Conservation (phyloP, 352 stramenopile species). For the Pythium utonaiense region DNA sequence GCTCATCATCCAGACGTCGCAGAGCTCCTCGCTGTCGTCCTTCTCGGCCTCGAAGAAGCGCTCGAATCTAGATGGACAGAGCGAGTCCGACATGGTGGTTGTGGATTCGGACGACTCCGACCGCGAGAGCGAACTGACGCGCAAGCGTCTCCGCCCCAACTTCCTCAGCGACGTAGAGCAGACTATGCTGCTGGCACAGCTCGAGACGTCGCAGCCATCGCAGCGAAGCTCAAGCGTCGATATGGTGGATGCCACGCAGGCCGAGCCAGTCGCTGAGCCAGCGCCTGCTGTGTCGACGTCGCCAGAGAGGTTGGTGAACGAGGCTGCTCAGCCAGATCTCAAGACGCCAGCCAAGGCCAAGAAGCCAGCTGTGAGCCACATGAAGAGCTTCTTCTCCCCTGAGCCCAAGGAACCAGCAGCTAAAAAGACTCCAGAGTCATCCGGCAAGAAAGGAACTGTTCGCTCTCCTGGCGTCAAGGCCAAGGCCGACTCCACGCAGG, state of each 20-base stretch:
- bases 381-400: constrained; percentile 48
- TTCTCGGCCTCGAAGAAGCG: constrained; percentile 48
- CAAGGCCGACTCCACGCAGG: constrained; percentile 15
- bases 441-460: constrained; percentile 28
- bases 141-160: constrained; percentile 50
- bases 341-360: constrained; percentile 41
- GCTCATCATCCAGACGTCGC: constrained; percentile 18
- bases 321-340: background rate
- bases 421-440: constrained; percentile 40
- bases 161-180: constrained; percentile 64
- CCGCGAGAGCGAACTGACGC: constrained; percentile 17
- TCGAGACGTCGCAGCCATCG: constrained; percentile 34
- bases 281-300: constrained; percentile 28
- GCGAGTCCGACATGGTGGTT: constrained; percentile 5
- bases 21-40: constrained; percentile 6
- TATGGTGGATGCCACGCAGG: constrained; percentile 13
- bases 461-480: constrained; percentile 28
- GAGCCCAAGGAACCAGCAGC: constrained; percentile 31
- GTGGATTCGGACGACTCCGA: constrained; percentile 30
- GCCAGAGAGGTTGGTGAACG: constrained; percentile 24
- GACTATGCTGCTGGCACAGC: constrained; percentile 50
- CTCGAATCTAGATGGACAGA: constrained; percentile 22
- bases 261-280: constrained; percentile 3
- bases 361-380: constrained; percentile 22
- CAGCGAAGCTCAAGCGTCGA: constrained; percentile 1